Percentiles rank a stretch among this genome's conserved stretches.
Conservation (phyloP, 208 protist species). For the Trypanosoma scelopori region DNA sequence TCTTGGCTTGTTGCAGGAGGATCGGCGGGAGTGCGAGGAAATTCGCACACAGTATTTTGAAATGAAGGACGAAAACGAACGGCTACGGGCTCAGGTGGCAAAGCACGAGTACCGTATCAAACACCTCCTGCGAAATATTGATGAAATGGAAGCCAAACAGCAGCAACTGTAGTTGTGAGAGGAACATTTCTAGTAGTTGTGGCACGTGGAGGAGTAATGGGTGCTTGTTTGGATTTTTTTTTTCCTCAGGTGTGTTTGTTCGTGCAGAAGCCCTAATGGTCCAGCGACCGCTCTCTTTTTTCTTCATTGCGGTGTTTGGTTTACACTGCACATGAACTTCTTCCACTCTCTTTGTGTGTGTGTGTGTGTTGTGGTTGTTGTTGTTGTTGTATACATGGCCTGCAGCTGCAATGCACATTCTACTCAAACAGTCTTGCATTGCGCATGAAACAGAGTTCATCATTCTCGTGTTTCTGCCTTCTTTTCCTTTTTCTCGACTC, state of each 20-base stretch:
- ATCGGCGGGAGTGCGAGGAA: constrained; percentile 75
- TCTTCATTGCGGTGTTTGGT: too few relatives aligned
- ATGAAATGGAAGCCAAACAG: constrained; percentile 36
- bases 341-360: too few relatives aligned
- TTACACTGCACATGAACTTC: too few relatives aligned
- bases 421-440: not conserved
- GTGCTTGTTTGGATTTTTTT: constrained; percentile 10
- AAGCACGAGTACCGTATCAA: constrained; percentile 86
- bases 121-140: constrained; percentile 83
- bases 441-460: too few relatives aligned
- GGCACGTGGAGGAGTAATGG: not conserved
- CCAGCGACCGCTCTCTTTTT: too few relatives aligned
- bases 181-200: not conserved
- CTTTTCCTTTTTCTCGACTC: constrained; percentile 8
- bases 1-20: constrained; percentile 58
- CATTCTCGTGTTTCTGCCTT: constrained; percentile 2
- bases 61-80: constrained; percentile 73
- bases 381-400: too few relatives aligned
- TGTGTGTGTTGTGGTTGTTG: too few relatives aligned
- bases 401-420: constrained; percentile 2
- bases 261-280: too few relatives aligned
- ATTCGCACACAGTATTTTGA: constrained; percentile 78
- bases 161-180: not conserved
- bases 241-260: not conserved
- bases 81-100: constrained; percentile 51